These are phyloP conservation scores for Grosmannia clavigera DNA, from an alignment of 2,329 filamentous ascomycete genomes.

Conservation along the genomic window DNA sequence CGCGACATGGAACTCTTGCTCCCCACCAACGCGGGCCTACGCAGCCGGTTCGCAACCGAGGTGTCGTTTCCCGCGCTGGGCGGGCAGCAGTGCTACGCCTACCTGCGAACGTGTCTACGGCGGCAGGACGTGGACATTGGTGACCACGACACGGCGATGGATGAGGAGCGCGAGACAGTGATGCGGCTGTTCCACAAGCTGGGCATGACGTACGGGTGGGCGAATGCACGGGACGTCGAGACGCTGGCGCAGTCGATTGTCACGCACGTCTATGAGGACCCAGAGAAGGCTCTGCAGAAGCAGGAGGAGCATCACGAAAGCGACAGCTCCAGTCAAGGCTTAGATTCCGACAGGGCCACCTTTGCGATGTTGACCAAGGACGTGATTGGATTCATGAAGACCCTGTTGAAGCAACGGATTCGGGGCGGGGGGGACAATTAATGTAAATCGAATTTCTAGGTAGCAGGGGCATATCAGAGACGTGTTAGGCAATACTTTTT, in stretches of 20 bases:
- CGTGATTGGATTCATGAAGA: too few relatives aligned
- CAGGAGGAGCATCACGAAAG: too few relatives aligned
- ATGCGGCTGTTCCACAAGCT: neutral
- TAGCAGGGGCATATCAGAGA: too few relatives aligned
- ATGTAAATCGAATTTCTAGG: too few relatives aligned
- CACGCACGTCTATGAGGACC: too few relatives aligned
- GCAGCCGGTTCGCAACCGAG: conserved; percentile 45
- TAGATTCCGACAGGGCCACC: too few relatives aligned
- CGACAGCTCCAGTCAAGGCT: too few relatives aligned
- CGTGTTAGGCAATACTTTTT: too few relatives aligned
- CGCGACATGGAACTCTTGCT: conserved; percentile 52
- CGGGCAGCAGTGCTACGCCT: neutral
- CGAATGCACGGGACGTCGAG: neutral
- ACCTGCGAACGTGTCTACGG: neutral
- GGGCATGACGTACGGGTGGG: neutral
- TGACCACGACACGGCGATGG: neutral
- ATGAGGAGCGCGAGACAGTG: neutral
- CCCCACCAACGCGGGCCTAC: conserved; percentile 49
- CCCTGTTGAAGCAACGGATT: too few relatives aligned
- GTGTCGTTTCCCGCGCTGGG: neutral
- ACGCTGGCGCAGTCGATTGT: neutral
- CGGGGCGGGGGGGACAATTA: too few relatives aligned
- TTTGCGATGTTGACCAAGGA: too few relatives aligned
- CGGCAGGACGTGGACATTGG: neutral
- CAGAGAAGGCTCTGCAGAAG: too few relatives aligned